Percentiles rank a stretch among this genome's conserved stretches.
These are phyloP conservation scores for Pseudogymnoascus sp. DNA, from an alignment of 2,329 filamentous ascomycete species.

Conservation along the genomic window DNA sequence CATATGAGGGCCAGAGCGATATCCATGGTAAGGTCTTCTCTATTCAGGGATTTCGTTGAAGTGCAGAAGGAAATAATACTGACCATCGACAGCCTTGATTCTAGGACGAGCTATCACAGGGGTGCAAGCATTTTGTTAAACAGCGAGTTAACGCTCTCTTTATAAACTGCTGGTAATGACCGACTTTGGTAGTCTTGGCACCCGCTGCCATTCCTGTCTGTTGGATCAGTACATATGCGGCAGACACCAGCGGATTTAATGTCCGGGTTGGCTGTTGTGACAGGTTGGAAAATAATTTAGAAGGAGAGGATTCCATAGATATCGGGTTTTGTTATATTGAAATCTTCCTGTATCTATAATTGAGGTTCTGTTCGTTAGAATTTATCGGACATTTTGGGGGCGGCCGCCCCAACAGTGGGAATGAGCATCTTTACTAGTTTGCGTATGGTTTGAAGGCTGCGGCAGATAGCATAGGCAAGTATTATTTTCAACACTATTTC, in stretches of 20 bases:
- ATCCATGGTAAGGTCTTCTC: constrained; percentile 53
- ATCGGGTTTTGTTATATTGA: too few species aligned
- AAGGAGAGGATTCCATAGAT: too few species aligned
- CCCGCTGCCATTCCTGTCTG: too few species aligned
- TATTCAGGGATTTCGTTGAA: background rate
- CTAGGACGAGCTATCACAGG: constrained; percentile 63
- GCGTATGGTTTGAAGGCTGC: background rate
- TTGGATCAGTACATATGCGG: background rate
- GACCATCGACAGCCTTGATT: constrained; percentile 50
- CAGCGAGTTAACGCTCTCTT: background rate
- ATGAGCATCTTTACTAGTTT: background rate
- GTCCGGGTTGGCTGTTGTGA: too few species aligned
- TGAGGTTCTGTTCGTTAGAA: background rate
- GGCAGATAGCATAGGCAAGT: background rate
- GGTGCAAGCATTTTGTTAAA: constrained; percentile 60
- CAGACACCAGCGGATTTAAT: background rate
- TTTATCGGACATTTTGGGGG: background rate
- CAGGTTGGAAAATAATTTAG: too few species aligned
- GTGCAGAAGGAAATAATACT: constrained; percentile 37
- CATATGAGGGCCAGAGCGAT: constrained; percentile 96
- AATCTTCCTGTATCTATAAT: too few species aligned
- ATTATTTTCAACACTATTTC: background rate
- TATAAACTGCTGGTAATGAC: background rate
- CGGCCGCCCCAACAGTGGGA: background rate
- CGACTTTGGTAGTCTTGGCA: background rate